These are phyloP conservation scores for Colletotrichum falcatum DNA, from an alignment of 2,329 filamentous ascomycete genomes.

Conservation along the genomic window DNA sequence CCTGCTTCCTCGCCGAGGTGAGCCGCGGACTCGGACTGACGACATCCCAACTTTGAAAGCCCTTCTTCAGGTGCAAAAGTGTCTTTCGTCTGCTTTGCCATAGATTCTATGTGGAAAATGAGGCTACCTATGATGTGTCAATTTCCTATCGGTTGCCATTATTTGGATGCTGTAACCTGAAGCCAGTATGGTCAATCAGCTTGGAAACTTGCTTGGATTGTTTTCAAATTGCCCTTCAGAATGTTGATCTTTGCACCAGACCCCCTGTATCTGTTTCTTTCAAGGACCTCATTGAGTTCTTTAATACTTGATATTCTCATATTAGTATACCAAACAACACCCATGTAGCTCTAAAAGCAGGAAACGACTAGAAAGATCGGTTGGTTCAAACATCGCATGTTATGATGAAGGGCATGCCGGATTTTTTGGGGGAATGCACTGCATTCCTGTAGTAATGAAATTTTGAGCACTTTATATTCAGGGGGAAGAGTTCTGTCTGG, in stretches of 20 bases:
- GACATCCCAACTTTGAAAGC: not conserved
- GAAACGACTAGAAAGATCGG: not conserved
- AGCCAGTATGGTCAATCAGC: not conserved
- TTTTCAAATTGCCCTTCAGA: not conserved
- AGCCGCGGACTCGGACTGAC: not conserved
- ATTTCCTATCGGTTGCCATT: not conserved
- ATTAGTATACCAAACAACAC: fast-evolving
- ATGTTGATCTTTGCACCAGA: not conserved
- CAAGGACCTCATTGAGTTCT: too few relatives aligned
- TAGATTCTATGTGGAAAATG: fast-evolving
- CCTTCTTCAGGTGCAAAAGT: not conserved
- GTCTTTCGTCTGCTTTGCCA: not conserved
- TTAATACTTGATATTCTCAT: too few relatives aligned
- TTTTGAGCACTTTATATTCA: not conserved
- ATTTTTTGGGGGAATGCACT: not conserved
- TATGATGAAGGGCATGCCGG: not conserved
- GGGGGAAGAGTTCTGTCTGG: not conserved
- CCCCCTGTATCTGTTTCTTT: not conserved
- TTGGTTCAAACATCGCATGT: not conserved
- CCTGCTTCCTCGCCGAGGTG: conserved; percentile 2
- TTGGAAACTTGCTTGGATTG: not conserved
- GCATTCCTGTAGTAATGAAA: not conserved
- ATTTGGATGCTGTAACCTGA: not conserved
- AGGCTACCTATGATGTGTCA: fast-evolving
- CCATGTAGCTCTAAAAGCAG: not conserved